A percentile compares a stretch with the other conserved stretches of the same genome.
Conservation (phyloP, 441 rosid species). For the Gossypium davidsonii region DNA sequence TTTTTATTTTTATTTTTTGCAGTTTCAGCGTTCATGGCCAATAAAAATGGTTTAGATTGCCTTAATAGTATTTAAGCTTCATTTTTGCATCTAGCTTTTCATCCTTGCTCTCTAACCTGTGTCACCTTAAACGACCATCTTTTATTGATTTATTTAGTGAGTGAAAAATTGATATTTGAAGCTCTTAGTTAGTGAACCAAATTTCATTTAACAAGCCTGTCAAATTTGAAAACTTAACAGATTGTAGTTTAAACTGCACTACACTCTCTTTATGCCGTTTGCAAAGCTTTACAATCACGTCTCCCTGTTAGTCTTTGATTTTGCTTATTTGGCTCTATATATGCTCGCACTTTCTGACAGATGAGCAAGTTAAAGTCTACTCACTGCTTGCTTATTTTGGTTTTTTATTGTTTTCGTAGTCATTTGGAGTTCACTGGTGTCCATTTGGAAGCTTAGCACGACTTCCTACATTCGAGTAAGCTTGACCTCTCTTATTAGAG, state of each 20-base stretch:
- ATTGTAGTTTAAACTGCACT: not conserved
- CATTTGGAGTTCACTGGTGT: conserved; percentile 94
- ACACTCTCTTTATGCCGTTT: not conserved
- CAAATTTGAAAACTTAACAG: not conserved
- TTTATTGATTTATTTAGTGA: not conserved
- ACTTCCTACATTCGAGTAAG: conserved; percentile 83
- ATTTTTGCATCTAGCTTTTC: not conserved
- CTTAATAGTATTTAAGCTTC: not conserved
- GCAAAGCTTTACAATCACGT: not conserved
- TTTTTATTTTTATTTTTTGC: not conserved
- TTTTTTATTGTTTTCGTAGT: conserved; percentile 42
- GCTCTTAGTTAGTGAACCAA: not conserved
- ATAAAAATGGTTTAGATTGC: not conserved
- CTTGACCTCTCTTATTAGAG: conserved; percentile 7
- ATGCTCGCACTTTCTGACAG: not conserved
- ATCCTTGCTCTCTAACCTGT: not conserved
- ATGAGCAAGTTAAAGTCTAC: conserved; percentile 4
- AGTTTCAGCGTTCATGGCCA: not conserved
- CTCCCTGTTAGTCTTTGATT: not conserved
- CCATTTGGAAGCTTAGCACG: conserved; percentile 76
- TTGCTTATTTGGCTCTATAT: not conserved
- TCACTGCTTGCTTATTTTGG: conserved; percentile 5
- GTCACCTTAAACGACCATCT: not conserved
- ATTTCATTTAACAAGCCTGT: not conserved
- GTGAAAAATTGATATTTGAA: not conserved